Percentiles rank a stretch among this genome's conserved stretches.
phyloP scores from a whole-genome alignment of 768 basidiomycete species.

The Fomitopsis serialis region DNA sequence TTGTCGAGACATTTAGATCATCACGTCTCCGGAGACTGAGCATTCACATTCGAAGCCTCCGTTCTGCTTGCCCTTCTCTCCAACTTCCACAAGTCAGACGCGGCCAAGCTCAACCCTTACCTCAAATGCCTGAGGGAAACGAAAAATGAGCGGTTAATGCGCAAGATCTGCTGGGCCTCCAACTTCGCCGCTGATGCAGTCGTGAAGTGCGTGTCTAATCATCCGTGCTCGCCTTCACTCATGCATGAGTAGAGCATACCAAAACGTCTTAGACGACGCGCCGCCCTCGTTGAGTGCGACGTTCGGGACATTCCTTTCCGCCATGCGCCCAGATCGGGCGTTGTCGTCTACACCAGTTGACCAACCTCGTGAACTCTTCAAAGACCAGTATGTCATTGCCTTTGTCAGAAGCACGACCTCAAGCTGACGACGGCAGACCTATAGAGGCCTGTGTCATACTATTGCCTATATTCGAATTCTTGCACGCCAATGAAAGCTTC shows the following conservation, averaged over 20 bases:
- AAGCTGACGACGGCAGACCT: constrained; percentile 37
- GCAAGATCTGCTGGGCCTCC: constrained; percentile 51
- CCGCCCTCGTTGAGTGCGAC: constrained; percentile 44
- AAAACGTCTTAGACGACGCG: constrained; percentile 47
- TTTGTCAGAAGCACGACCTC: background rate
- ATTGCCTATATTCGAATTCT: constrained; percentile 58
- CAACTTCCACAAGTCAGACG: constrained; percentile 71
- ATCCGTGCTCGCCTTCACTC: background rate
- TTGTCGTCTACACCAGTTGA: constrained; percentile 41
- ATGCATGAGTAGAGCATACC: constrained; percentile 29
- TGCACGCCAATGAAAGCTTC: constrained; percentile 47
- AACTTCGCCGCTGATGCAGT: constrained; percentile 46
- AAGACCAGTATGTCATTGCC: constrained; percentile 41
- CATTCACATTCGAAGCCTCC: constrained; percentile 54
- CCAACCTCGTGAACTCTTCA: constrained; percentile 49
- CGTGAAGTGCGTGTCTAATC: constrained; percentile 37
- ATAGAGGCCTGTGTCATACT: constrained; percentile 55
- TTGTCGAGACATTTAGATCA: constrained; percentile 33
- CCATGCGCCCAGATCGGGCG: constrained; percentile 50
- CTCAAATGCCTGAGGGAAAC: constrained; percentile 46
- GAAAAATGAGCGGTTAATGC: constrained; percentile 45
- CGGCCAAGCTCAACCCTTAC: constrained; percentile 64
- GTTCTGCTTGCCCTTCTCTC: constrained; percentile 58
- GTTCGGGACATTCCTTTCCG: constrained; percentile 46
- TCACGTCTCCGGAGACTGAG: constrained; percentile 49